Percentiles rank a stretch among this genome's conserved stretches.
These are phyloP conservation scores for Aureobasidium sp. DNA, from an alignment of 2,329 filamentous ascomycete species.

Conservation along the genomic window DNA sequence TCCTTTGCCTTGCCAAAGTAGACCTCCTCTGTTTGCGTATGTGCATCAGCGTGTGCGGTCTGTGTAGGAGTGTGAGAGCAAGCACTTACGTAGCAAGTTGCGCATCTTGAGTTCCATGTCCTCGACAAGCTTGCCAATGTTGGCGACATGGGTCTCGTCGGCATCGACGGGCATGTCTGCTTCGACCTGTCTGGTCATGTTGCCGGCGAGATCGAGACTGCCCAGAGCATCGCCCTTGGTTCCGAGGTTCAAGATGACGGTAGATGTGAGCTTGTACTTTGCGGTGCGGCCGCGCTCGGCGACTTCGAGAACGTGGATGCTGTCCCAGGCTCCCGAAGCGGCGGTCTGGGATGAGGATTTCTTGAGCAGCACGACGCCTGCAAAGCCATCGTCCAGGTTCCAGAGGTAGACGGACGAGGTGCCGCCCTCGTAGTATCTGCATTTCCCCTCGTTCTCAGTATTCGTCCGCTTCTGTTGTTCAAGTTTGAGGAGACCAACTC, in stretches of 20 bases:
- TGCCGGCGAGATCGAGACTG: conserved; percentile 85
- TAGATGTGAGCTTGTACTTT: conserved; percentile 96
- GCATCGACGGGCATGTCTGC: conserved; percentile 66
- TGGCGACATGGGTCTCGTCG: conserved; percentile 64
- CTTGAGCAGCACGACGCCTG: conserved; percentile 89
- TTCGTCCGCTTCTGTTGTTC: not conserved
- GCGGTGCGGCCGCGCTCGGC: conserved; percentile 68
- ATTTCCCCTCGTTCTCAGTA: not conserved
- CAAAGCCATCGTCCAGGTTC: conserved; percentile 97
- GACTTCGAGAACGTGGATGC: conserved; percentile 96
- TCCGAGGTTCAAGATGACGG: conserved; percentile 84
- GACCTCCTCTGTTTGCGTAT: conserved; percentile 61
- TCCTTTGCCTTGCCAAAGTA: conserved; percentile 99
- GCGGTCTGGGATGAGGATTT: conserved; percentile 43
- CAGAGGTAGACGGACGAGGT: conserved; percentile 96
- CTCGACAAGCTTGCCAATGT: conserved; percentile 88
- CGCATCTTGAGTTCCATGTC: conserved; percentile 99
- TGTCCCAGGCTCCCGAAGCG: conserved; percentile 84
- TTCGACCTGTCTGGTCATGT: conserved; percentile 96
- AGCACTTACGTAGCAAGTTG: conserved; percentile 63
- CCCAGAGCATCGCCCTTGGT: conserved; percentile 60
- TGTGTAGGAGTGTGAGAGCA: not conserved
- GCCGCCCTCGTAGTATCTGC: conserved; percentile 82
- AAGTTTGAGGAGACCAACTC: conserved; percentile 26
- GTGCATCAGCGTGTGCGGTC: not conserved